Evolutionary conservation across 345 rosid genomes (phyloP), one percentile per base, ranked within the genome.

Genomic region (Geranium rotundifolium): DNA sequence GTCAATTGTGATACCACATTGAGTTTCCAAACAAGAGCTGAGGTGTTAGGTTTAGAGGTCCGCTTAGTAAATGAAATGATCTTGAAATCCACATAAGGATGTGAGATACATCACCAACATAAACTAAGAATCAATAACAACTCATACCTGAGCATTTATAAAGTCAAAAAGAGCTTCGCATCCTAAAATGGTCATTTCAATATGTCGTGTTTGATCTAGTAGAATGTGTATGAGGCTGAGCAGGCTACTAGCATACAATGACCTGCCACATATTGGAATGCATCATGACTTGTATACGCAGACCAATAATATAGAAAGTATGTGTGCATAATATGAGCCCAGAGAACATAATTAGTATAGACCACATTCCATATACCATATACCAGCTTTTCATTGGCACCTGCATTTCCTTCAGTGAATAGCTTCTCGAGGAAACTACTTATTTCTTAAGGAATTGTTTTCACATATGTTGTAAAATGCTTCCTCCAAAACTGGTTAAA

Each of bases 141-240:
- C 65, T 71, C 79, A 61, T 58, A 95, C 96, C 97, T 90, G 99
- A 73, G 82, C 88, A 80, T 81, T 90, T 76, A 88, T 79, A 73
- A 95, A 95, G 75, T 86, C 89, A 68, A 86, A 90, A 63, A 90
- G 90, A 70, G 88, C 79, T 71, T 88, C 78, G 57, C 97, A 90
- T 67, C 99, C 96, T 67, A 80, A 81, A 70, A 84, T 77, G 76
- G 69, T 85, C 72, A 93, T 76, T 61, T 93, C 97, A 72, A 82
- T 85, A 59, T 79, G 89, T 63, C 85, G 73, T 67, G 83, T 81
- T 78, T 88, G 96, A 65, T 88, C 99, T 77, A 95, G 71, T 63
- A 90, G 82, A 69, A 85, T 84, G 65, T 82, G 84, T 41, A 95
- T 78, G 41, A 86, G 77, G 82, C 84, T 85, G 66, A 90, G 62